phyloP scores from a whole-genome alignment of 805 yeast genomes.

The Starmerella bombicola region DNA sequence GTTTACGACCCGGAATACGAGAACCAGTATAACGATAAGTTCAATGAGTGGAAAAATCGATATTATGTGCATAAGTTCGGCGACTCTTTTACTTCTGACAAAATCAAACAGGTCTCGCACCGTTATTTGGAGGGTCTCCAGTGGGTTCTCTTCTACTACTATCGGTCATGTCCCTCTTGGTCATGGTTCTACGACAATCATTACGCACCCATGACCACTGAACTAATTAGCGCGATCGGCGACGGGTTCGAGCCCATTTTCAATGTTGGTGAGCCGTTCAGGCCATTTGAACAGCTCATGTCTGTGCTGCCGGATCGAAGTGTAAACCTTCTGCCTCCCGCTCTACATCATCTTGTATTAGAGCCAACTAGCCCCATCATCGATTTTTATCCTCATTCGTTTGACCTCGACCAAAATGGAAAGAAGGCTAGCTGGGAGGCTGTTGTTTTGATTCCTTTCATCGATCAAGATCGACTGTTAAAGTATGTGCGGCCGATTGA shows the following conservation, averaged over 20 bases:
- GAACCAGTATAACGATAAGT: slow-evolving; percentile 60
- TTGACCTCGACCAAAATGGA: slow-evolving; percentile 82
- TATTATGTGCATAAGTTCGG: slow-evolving; percentile 75
- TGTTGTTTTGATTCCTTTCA: slow-evolving; percentile 82
- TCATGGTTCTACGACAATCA: slow-evolving; percentile 86
- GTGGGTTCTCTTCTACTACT: slow-evolving; percentile 90
- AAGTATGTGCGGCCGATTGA: slow-evolving; percentile 62
- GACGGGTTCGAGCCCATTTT: slow-evolving; percentile 46
- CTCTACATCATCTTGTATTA: slow-evolving; percentile 71
- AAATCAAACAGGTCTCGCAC: slow-evolving; percentile 50
- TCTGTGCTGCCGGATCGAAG: slow-evolving; percentile 94
- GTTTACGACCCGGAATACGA: slow-evolving; percentile 29
- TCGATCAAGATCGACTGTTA: slow-evolving; percentile 64
- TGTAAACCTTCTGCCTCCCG: slow-evolving; percentile 58
- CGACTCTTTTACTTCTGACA: slow-evolving; percentile 45
- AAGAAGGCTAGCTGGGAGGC: slow-evolving; percentile 97
- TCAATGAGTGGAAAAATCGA: slow-evolving; percentile 68
- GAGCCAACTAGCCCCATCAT: slow-evolving; percentile 74
- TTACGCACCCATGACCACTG: slow-evolving; percentile 90
- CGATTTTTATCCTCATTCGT: slow-evolving; percentile 83
- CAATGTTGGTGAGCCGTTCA: slow-evolving; percentile 64
- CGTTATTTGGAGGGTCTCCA: slow-evolving; percentile 90
- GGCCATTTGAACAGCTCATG: slow-evolving; percentile 93
- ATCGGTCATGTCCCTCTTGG: slow-evolving; percentile 89
- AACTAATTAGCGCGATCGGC: slow-evolving; percentile 54